phyloP scores from a whole-genome alignment of 2,329 filamentous ascomycete species.

The Dothideomycetidae sp. region DNA sequence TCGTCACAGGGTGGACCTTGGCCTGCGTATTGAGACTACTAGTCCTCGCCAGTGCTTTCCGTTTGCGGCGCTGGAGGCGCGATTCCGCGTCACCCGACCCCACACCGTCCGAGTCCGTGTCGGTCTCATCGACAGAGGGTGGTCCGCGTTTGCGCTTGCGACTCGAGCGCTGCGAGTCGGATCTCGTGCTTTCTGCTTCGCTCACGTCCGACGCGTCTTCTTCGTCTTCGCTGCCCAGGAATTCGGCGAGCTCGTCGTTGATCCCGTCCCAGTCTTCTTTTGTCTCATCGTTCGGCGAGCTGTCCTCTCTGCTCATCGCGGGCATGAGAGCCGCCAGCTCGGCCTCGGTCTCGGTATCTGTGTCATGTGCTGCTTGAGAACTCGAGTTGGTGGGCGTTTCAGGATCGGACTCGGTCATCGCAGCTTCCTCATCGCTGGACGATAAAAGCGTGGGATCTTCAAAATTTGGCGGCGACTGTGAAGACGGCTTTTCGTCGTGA shows the following conservation, averaged over 20 bases:
- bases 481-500: conserved; percentile 15
- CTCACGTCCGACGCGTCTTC: conserved; percentile 33
- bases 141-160: conserved; percentile 23
- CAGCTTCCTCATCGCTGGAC: conserved; percentile 31
- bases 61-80: conserved; percentile 33
- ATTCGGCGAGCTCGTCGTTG: conserved; percentile 63
- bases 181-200: conserved; percentile 28
- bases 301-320: conserved; percentile 26
- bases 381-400: conserved; percentile 20
- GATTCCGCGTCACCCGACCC: conserved; percentile 25
- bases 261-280: conserved; percentile 31
- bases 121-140: conserved; percentile 19
- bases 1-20: conserved; percentile 20
- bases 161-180: conserved; percentile 11
- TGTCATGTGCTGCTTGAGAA: conserved; percentile 17
- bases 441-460: conserved; percentile 26
- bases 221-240: conserved; percentile 45
- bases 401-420: conserved; percentile 26
- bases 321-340: conserved; percentile 35
- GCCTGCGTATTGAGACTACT: conserved; percentile 33
- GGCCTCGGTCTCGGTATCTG: conserved; percentile 8
- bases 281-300: conserved; percentile 18
- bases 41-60: conserved; percentile 32
- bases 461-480: conserved; percentile 21
- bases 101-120: conserved; percentile 28